Conservation (phyloP, 805 yeast species). For the Phaffomyces opuntiae region DNA sequence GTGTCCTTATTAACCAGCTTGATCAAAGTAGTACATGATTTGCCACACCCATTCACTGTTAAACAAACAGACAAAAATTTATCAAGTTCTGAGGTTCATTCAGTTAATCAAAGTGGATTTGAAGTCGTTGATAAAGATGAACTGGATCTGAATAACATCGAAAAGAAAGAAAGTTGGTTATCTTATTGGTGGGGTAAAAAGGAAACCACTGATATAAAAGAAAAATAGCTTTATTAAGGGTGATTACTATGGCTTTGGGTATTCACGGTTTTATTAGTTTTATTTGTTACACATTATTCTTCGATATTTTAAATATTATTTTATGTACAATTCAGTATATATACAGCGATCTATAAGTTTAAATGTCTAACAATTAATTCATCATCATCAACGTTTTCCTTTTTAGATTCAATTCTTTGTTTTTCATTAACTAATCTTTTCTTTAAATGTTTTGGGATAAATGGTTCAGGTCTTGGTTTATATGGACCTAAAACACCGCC, state of each 20-base stretch:
- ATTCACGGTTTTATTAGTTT: background rate
- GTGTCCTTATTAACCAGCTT: constrained; percentile 3
- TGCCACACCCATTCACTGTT: background rate
- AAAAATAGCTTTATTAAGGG: background rate
- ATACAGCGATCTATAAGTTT: constrained; percentile 6
- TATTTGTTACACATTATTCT: background rate
- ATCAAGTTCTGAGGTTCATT: background rate
- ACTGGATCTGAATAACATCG: constrained; percentile 7
- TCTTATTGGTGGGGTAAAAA: background rate
- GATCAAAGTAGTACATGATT: background rate
- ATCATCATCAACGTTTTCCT: constrained; percentile 13
- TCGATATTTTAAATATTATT: background rate
- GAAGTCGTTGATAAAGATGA: constrained; percentile 37
- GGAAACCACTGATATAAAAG: background rate
- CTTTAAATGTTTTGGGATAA: constrained; percentile 44
- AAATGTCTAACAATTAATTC: constrained; percentile 19
- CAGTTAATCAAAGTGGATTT: constrained; percentile 27
- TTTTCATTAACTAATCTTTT: constrained; percentile 41
- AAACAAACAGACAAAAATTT: background rate
- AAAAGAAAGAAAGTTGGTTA: background rate
- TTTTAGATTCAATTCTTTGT: constrained; percentile 17
- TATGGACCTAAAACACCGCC: constrained; percentile 59
- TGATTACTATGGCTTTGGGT: background rate
- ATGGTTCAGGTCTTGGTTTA: constrained; percentile 57
- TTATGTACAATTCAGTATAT: constrained; percentile 5